phyloP scores from a whole-genome alignment of 352 stramenopile species.

The Stephanocyclus meneghinianus region DNA sequence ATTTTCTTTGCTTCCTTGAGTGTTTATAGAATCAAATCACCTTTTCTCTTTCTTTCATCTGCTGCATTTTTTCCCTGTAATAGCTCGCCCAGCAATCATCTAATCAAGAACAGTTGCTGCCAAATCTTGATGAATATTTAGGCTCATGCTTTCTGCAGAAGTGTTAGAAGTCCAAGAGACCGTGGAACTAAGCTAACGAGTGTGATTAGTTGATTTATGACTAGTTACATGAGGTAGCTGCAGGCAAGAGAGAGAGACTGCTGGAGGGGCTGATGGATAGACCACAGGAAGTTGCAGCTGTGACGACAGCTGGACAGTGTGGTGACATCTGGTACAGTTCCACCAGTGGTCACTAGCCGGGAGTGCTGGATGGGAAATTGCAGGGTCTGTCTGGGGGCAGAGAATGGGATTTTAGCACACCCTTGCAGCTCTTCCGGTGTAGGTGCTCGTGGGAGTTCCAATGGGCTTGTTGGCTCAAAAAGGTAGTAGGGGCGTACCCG shows the following conservation, averaged over 20 bases:
- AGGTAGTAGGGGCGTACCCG: too few species aligned
- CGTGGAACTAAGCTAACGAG: slow-evolving; percentile 1
- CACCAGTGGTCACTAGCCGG: not conserved
- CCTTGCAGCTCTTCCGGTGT: not conserved
- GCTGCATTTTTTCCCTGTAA: too few species aligned
- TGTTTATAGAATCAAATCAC: too few species aligned
- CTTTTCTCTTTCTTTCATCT: too few species aligned
- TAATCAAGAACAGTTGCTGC: too few species aligned
- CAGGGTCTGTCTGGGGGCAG: not conserved
- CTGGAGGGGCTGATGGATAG: not conserved
- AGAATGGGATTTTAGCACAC: not conserved
- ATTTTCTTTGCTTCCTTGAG: too few species aligned
- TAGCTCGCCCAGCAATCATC: too few species aligned
- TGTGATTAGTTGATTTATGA: slow-evolving; percentile 1
- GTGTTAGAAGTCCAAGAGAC: slow-evolving; percentile 1
- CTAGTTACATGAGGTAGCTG: not conserved
- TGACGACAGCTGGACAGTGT: too few species aligned
- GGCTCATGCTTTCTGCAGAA: too few species aligned
- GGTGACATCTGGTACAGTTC: not conserved
- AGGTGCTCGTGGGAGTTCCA: not conserved
- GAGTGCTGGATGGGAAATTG: not conserved
- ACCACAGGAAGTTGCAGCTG: too few species aligned
- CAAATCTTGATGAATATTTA: too few species aligned
- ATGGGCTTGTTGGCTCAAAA: too few species aligned
- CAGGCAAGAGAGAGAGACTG: not conserved